Evolutionary conservation across 371 early-diverging fungal genomes (phyloP).

Genomic region (Lichtheimia corymbifera): DNA sequence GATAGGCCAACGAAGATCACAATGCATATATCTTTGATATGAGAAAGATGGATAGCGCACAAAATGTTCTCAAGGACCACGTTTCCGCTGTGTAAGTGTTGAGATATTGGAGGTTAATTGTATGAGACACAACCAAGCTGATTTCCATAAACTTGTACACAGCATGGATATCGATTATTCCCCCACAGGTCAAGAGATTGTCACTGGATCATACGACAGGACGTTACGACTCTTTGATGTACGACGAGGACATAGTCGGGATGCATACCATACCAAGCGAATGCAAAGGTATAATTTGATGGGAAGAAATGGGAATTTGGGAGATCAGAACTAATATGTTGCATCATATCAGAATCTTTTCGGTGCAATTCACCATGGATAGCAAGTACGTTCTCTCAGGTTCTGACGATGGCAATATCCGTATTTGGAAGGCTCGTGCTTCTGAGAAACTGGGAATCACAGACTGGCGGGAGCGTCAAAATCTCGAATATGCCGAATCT

Average conservation of each 20-base stretch:
- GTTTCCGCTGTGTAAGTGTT: constrained; percentile 89
- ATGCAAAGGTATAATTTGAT: constrained; percentile 79
- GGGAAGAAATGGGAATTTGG: not conserved
- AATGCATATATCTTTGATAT: constrained; percentile 96
- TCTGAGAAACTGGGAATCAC: constrained; percentile 82
- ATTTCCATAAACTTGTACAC: not conserved
- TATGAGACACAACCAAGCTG: not conserved
- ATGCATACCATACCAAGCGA: constrained; percentile 98
- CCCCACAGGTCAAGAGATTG: constrained; percentile 97
- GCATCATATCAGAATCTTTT: constrained; percentile 66
- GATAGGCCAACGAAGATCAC: constrained; percentile 98
- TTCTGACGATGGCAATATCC: constrained; percentile 97
- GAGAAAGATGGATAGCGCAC: constrained; percentile 86
- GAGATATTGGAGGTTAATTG: not conserved
- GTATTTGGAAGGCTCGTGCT: constrained; percentile 97
- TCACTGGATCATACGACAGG: constrained; percentile 95
- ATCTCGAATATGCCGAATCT: constrained; percentile 80
- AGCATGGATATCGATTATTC: constrained; percentile 95
- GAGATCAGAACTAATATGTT: not conserved
- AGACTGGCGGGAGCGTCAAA: constrained; percentile 81
- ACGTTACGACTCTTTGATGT: constrained; percentile 92
- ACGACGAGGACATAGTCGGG: constrained; percentile 83
- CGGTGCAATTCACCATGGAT: constrained; percentile 94
- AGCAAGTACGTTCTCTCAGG: constrained; percentile 96
- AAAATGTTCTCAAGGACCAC: constrained; percentile 92